Evolutionary conservation across 306 rosid species (phyloP).

Genomic region (Medicago lupulina): DNA sequence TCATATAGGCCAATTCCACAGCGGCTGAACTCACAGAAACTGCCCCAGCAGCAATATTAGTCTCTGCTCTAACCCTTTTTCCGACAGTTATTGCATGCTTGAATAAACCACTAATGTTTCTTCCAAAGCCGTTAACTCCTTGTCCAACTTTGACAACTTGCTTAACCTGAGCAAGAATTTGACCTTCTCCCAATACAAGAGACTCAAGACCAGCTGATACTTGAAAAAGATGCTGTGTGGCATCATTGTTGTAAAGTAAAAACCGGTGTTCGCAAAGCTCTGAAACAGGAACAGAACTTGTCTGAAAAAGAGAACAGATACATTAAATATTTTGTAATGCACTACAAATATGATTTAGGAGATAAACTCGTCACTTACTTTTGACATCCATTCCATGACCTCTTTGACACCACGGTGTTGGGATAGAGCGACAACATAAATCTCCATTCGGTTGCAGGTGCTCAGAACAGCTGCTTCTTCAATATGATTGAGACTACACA

Average conservation of each 20-base stretch:
- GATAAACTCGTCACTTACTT: slow-evolving; percentile 52
- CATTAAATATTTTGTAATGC: slow-evolving; percentile 8
- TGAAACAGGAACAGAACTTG: slow-evolving; percentile 88
- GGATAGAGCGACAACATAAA: slow-evolving; percentile 93
- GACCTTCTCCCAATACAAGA: slow-evolving; percentile 99
- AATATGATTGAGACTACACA: slow-evolving; percentile 86
- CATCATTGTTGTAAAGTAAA: slow-evolving; percentile 86
- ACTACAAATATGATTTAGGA: neutral
- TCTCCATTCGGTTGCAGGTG: slow-evolving; percentile 99
- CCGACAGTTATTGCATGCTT: slow-evolving; percentile 98
- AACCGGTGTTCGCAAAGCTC: slow-evolving; percentile 87
- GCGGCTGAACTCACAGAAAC: slow-evolving; percentile 99
- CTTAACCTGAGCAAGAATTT: slow-evolving; percentile 98
- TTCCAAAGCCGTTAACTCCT: slow-evolving; percentile 92
- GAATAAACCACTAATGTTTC: slow-evolving; percentile 94
- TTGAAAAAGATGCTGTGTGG: slow-evolving; percentile 88
- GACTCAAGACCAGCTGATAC: slow-evolving; percentile 99
- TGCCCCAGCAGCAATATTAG: slow-evolving; percentile 96
- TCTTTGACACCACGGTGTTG: slow-evolving; percentile 99
- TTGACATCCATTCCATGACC: slow-evolving; percentile 98
- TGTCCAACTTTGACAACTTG: slow-evolving; percentile 99
- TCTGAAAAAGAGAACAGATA: slow-evolving; percentile 56
- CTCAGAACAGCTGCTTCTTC: slow-evolving; percentile 99
- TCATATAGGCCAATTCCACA: slow-evolving; percentile 91
- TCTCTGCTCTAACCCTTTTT: slow-evolving; percentile 95